phyloP scores from a whole-genome alignment of 495 filamentous ascomycete genomes.

The Eremomyces bilateralis region DNA sequence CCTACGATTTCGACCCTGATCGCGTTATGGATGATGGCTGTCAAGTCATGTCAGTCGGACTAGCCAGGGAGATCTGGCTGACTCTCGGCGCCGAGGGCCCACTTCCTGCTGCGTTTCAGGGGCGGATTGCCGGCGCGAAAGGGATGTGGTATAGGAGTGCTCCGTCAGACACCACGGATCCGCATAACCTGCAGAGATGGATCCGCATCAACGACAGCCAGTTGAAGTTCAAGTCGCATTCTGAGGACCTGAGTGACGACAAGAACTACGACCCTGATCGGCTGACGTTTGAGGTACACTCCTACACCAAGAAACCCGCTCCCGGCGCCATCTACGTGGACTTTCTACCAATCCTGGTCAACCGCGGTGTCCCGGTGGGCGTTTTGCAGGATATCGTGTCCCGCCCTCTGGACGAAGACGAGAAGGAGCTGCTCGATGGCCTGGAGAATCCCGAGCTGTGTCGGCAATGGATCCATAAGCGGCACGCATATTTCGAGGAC shows the following conservation, averaged over 20 bases:
- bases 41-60: slow-evolving; percentile 12
- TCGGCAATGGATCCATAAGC: slow-evolving; percentile 32
- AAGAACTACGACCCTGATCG: slow-evolving; percentile 23
- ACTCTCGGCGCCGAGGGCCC: slow-evolving; percentile 4
- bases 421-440: slow-evolving; percentile 34
- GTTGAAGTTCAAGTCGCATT: slow-evolving; percentile 49
- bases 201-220: slow-evolving; percentile 67
- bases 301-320: slow-evolving; percentile 35
- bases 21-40: slow-evolving; percentile 19
- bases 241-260: slow-evolving; percentile 20
- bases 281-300: slow-evolving; percentile 55
- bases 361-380: slow-evolving; percentile 34
- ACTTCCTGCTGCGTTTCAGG: slow-evolving; percentile 60
- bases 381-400: slow-evolving; percentile 36
- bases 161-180: slow-evolving; percentile 19
- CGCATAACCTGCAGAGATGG: slow-evolving; percentile 28
- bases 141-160: slow-evolving; percentile 69
- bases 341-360: slow-evolving; percentile 53
- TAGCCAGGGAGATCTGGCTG: slow-evolving; percentile 8
- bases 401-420: slow-evolving; percentile 34
- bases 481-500: slow-evolving; percentile 10
- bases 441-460: slow-evolving; percentile 28
- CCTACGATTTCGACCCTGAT: background rate
- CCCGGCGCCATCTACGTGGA: slow-evolving; percentile 53
- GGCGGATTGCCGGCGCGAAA: slow-evolving; percentile 63